Evolutionary conservation across 1,139 yeast species (phyloP).

Genomic region (Zygotorulaspora mrakii): DNA sequence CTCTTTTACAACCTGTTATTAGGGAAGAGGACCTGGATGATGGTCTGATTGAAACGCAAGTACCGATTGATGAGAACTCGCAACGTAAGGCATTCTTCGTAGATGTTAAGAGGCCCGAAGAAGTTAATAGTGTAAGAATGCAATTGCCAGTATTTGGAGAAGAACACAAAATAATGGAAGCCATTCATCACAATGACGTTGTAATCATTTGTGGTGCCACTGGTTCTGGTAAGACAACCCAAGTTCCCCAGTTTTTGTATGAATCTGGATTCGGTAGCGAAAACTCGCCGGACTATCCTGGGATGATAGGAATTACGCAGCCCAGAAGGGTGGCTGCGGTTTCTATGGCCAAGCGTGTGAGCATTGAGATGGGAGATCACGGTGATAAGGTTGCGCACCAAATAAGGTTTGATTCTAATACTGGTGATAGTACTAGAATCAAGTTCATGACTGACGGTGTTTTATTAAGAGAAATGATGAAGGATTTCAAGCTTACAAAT

Average conservation of each 20-base stretch:
- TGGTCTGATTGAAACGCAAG: slow-evolving; percentile 54
- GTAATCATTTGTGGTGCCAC: slow-evolving; percentile 91
- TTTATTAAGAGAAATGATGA: slow-evolving; percentile 83
- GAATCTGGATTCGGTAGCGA: slow-evolving; percentile 82
- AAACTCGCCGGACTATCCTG: slow-evolving; percentile 63
- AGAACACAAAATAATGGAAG: slow-evolving; percentile 94
- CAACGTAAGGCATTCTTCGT: slow-evolving; percentile 67
- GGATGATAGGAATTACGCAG: slow-evolving; percentile 94
- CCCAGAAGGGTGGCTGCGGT: slow-evolving; percentile 99
- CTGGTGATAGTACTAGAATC: slow-evolving; percentile 67
- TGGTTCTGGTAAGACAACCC: slow-evolving; percentile 81
- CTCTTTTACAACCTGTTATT: slow-evolving; percentile 46
- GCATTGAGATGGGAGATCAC: slow-evolving; percentile 76
- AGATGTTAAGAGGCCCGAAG: slow-evolving; percentile 58
- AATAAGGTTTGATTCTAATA: slow-evolving; percentile 80
- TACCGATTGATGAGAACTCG: slow-evolving; percentile 52
- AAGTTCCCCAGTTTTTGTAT: slow-evolving; percentile 71
- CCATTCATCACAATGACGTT: slow-evolving; percentile 87
- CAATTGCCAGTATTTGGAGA: slow-evolving; percentile 85
- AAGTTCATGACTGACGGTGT: slow-evolving; percentile 99
- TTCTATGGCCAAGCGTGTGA: slow-evolving; percentile 91
- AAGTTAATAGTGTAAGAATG: slow-evolving; percentile 62
- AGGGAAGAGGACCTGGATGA: slow-evolving; percentile 65
- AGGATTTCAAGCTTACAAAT: slow-evolving; percentile 71
- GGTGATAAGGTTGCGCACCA: slow-evolving; percentile 81